These are phyloP conservation scores for Penicillium sp. DNA, from an alignment of 2,329 filamentous ascomycete genomes.

Conservation along the genomic window DNA sequence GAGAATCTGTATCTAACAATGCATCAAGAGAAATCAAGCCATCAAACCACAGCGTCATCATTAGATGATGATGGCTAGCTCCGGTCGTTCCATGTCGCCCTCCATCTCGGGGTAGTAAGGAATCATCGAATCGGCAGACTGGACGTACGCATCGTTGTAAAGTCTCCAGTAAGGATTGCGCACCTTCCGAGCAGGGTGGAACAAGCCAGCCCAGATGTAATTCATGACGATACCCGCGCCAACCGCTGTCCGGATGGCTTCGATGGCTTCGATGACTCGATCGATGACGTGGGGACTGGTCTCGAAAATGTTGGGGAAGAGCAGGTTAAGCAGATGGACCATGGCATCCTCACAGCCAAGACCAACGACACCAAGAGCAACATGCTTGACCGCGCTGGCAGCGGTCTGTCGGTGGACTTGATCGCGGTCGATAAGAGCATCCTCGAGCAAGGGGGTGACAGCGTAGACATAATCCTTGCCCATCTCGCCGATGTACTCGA, in stretches of 20 bases:
- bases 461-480: constrained; percentile 99
- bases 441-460: constrained; percentile 90
- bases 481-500: constrained; percentile 99
- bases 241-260: constrained; percentile 89
- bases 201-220: constrained; percentile 96
- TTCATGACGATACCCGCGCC: constrained; percentile 93
- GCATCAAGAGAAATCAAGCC: constrained; percentile 19
- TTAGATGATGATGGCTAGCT: constrained; percentile 80
- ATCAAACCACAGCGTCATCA: constrained; percentile 17
- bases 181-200: constrained; percentile 95
- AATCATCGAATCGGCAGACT: constrained; percentile 89
- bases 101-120: constrained; percentile 90
- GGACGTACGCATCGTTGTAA: constrained; percentile 96
- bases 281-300: constrained; percentile 98
- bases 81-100: constrained; percentile 75
- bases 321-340: constrained; percentile 92
- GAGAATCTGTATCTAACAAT: constrained; percentile 20
- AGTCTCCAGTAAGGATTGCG: constrained; percentile 92
- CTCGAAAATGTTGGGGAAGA: constrained; percentile 97
- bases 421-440: constrained; percentile 94
- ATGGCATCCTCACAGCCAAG: constrained; percentile 97
- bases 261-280: constrained; percentile 94
- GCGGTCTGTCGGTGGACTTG: constrained; percentile 98
- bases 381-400: constrained; percentile 94
- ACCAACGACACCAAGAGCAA: constrained; percentile 94